Base-by-base conservation (phyloP, 345 rosid genomes). In the Psidium friedrichsthalianum region DNA sequence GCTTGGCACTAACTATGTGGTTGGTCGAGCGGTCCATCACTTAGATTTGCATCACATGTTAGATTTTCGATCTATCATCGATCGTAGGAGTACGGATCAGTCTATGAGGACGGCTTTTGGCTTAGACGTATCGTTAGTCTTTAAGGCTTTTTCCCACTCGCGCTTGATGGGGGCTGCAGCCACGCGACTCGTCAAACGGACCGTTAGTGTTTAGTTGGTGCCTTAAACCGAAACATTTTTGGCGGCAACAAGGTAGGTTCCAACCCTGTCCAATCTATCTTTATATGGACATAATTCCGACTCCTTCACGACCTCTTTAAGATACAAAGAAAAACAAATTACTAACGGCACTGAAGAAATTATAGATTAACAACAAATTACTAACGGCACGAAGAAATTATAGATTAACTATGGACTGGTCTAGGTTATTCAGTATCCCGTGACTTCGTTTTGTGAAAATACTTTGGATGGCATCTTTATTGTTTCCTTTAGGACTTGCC, bases 1-100 rank as follows among this genome's bases (percentile, higher is more conserved):
- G 3, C 4, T 42, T 42, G 44, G 44, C 6, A 42, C 44, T 42
- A 42, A 42, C 1, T 2, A 18, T 8, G 13, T 18, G 1, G 2
- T 0, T 9, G 2, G 1, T 69, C 1, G 0, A 36, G 7, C 8
- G 25, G 1, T 36, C 10, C 14, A 9, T 9, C 1, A 20, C 6
- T 69, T 36, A 1, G 36, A 36, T 69, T 69, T 69, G 6, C 24
- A 18, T 36, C 7, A 4, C 3, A 1, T 18, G 13, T 18, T 18
- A 69, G 0, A 32, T 32, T 69, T 1, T 0, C 0, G 0, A 0
- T 4, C 18, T 8, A 64, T 29, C 21, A 1, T 69, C 2, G 13
- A 18, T 36, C 13, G 32, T 36, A 3, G 18, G 8, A 36, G 8
- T 32, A 8, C 20, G 20, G 3, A 0, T 69, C 36, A 36, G 1